phyloP scores from a whole-genome alignment of 257 asterid species.

The Scutellaria galericulata region DNA sequence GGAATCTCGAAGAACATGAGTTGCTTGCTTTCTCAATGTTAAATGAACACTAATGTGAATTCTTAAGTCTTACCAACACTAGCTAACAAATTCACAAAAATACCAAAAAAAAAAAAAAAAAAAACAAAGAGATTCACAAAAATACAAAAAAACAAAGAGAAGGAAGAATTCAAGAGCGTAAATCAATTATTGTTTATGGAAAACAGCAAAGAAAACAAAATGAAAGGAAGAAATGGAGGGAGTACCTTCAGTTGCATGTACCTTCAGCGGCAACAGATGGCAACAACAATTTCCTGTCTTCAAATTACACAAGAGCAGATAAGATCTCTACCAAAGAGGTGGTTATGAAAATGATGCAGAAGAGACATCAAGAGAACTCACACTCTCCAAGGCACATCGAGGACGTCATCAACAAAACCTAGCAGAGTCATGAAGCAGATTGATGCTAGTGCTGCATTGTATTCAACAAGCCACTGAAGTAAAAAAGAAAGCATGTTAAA shows the following conservation, averaged over 20 bases:
- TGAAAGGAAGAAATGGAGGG: too few relatives aligned
- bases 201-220: background rate
- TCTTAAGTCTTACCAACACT: background rate
- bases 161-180: background rate
- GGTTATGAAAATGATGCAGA: constrained; percentile 4
- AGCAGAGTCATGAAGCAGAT: constrained; percentile 94
- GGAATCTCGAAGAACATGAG: constrained; percentile 2
- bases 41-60: constrained; percentile 26
- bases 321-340: constrained; percentile 28
- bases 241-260: too few relatives aligned
- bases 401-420: constrained; percentile 97
- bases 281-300: constrained; percentile 76
- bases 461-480: constrained; percentile 91
- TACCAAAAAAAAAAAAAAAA: background rate
- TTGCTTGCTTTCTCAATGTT: background rate
- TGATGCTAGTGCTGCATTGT: constrained; percentile 96
- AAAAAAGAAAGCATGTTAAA: constrained; percentile 30
- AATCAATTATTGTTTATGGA: background rate
- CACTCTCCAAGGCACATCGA: constrained; percentile 99
- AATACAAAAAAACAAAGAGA: background rate
- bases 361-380: constrained; percentile 49
- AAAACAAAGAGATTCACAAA: too few relatives aligned
- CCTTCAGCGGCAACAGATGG: constrained; percentile 95
- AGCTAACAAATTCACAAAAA: background rate
- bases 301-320: constrained; percentile 42